These are phyloP conservation scores for Penicillium verrucosum DNA, from an alignment of 2,329 filamentous ascomycete species.

Conservation along the genomic window DNA sequence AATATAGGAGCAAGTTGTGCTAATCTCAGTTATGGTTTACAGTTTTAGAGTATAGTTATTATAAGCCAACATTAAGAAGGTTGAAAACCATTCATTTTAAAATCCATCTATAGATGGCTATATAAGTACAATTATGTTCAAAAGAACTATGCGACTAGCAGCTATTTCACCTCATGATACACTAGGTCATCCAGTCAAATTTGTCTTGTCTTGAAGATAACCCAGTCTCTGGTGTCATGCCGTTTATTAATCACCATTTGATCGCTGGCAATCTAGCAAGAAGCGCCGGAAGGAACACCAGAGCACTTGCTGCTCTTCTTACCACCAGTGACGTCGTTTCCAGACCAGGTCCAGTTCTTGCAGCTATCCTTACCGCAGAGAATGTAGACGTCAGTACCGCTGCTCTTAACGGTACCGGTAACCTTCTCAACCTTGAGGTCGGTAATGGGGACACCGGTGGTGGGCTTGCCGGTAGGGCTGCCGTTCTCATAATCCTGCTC, in stretches of 20 bases:
- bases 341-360: slow-evolving; percentile 54
- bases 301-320: slow-evolving; percentile 43
- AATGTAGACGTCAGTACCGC: slow-evolving; percentile 49
- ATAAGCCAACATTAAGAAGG: neutral
- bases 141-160: neutral
- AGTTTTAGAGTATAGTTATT: neutral
- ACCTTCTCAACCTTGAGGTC: slow-evolving; percentile 38
- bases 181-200: neutral
- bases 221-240: neutral
- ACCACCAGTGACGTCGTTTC: slow-evolving; percentile 52
- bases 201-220: neutral
- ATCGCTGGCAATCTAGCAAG: slow-evolving; percentile 26
- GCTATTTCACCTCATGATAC: neutral
- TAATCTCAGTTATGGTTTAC: neutral
- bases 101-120: neutral
- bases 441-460: slow-evolving; percentile 42
- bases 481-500: slow-evolving; percentile 58
- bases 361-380: slow-evolving; percentile 55
- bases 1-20: neutral
- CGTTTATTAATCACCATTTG: neutral
- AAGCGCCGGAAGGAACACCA: slow-evolving; percentile 36
- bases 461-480: slow-evolving; percentile 39
- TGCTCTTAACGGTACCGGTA: slow-evolving; percentile 35
- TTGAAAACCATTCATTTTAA: neutral
- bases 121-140: neutral